These are phyloP conservation scores for Omphalotus guepiniiformis DNA, from an alignment of 768 basidiomycete species.

Conservation along the genomic window DNA sequence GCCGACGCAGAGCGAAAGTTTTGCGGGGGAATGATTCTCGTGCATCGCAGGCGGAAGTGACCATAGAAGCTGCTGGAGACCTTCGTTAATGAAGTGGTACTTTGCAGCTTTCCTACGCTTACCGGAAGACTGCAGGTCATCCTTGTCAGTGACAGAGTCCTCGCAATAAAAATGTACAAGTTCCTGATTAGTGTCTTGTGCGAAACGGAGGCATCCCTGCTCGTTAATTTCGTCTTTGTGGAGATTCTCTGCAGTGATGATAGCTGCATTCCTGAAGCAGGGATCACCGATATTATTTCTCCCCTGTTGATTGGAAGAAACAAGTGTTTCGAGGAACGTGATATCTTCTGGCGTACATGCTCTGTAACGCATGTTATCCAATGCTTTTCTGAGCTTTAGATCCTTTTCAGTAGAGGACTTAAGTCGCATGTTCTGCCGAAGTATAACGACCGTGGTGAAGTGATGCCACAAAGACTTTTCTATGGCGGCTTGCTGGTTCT, in stretches of 20 bases:
- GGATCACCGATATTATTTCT: not conserved
- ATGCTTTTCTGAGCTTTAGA: constrained; percentile 19
- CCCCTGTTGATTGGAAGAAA: constrained; percentile 9
- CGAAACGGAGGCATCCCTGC: constrained; percentile 23
- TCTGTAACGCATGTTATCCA: constrained; percentile 27
- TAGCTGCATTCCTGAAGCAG: constrained; percentile 24
- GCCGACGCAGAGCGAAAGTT: constrained; percentile 25
- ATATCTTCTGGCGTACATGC: constrained; percentile 21
- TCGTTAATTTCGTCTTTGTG: constrained; percentile 29
- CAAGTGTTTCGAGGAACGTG: constrained; percentile 15
- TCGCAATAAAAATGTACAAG: constrained; percentile 25
- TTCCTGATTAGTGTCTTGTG: constrained; percentile 21
- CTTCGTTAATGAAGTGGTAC: not conserved
- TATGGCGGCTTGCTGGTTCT: constrained; percentile 11
- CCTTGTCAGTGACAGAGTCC: constrained; percentile 13
- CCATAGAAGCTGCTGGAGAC: constrained; percentile 16
- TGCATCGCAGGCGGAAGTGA: constrained; percentile 8
- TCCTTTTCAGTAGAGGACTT: constrained; percentile 21
- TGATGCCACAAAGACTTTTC: constrained; percentile 22
- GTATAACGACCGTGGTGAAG: constrained; percentile 18
- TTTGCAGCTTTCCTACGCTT: not conserved
- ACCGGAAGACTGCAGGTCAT: too few species aligned
- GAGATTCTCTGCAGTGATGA: constrained; percentile 27
- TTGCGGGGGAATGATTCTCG: constrained; percentile 20
- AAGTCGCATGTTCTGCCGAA: constrained; percentile 27